Evolutionary conservation across 2,329 filamentous ascomycete genomes (phyloP).

Genomic region (Orbilia javanica): DNA sequence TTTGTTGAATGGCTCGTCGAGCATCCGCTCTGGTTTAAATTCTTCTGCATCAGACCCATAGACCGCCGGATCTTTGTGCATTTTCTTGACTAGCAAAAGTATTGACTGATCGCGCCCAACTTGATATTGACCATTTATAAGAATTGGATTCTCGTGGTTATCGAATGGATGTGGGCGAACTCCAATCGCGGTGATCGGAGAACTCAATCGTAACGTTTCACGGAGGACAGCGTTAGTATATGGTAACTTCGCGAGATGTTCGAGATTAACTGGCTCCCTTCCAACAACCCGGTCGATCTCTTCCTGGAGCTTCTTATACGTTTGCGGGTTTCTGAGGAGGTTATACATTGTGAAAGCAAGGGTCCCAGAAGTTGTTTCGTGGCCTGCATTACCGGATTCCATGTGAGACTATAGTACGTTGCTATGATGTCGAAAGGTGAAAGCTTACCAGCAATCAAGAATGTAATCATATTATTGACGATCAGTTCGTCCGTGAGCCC

Average conservation of each 20-base stretch:
- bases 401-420: background rate
- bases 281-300: conserved; percentile 78
- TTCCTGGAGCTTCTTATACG: conserved; percentile 73
- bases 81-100: conserved; percentile 68
- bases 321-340: conserved; percentile 74
- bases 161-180: conserved; percentile 70
- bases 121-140: conserved; percentile 73
- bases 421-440: background rate
- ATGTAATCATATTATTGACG: conserved; percentile 78
- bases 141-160: conserved; percentile 66
- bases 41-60: conserved; percentile 75
- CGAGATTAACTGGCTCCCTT: conserved; percentile 70
- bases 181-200: conserved; percentile 73
- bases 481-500: conserved; percentile 75
- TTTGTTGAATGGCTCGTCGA: conserved; percentile 76
- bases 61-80: conserved; percentile 74
- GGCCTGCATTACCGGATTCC: conserved; percentile 66
- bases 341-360: conserved; percentile 76
- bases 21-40: conserved; percentile 79
- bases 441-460: conserved; percentile 73
- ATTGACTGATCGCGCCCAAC: conserved; percentile 71
- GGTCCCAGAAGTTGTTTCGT: conserved; percentile 78
- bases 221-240: conserved; percentile 76
- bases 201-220: conserved; percentile 75
- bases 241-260: conserved; percentile 74